A percentile compares a stretch with the other conserved stretches of the same genome.
Evolutionary conservation across 192 early-diverging fungal genomes (phyloP).

Genomic region (Pilobolus umbonatus): DNA sequence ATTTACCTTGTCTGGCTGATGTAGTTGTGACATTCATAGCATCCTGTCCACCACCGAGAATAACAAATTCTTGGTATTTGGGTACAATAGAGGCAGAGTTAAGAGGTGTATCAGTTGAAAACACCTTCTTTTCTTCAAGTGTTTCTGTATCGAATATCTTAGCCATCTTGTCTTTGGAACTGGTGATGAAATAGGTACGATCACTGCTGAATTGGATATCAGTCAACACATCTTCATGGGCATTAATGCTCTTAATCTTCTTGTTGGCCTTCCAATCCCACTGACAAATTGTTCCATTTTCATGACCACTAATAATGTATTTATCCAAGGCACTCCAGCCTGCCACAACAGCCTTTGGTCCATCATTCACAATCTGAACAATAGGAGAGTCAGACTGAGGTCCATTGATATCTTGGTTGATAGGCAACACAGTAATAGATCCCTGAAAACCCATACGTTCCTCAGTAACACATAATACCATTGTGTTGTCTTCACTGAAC

Average conservation of each 20-base stretch:
- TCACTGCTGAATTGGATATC: conserved; percentile 92
- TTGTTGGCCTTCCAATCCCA: conserved; percentile 85
- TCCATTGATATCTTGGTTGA: conserved; percentile 56
- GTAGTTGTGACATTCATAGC: conserved; percentile 97
- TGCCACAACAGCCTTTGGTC: conserved; percentile 87
- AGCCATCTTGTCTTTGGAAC: conserved; percentile 91
- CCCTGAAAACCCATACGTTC: conserved; percentile 89
- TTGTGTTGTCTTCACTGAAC: conserved; percentile 86
- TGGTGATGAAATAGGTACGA: conserved; percentile 90
- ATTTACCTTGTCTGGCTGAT: conserved; percentile 86
- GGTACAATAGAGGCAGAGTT: conserved; percentile 94
- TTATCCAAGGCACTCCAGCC: conserved; percentile 91
- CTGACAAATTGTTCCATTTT: conserved; percentile 85
- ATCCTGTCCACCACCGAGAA: conserved; percentile 97
- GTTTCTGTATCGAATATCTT: conserved; percentile 85
- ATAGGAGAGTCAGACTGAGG: conserved; percentile 78
- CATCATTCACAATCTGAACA: conserved; percentile 57
- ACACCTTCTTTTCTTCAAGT: conserved; percentile 80
- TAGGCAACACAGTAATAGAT: conserved; percentile 78
- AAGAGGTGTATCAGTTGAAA: conserved; percentile 78
- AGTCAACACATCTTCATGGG: conserved; percentile 72
- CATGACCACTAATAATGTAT: conserved; percentile 91
- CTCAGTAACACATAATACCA: conserved; percentile 92
- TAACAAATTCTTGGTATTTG: conserved; percentile 70
- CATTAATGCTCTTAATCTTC: conserved; percentile 52